Base-by-base conservation (phyloP, 163 green algal genomes). In the Prototheca stagnorum region DNA sequence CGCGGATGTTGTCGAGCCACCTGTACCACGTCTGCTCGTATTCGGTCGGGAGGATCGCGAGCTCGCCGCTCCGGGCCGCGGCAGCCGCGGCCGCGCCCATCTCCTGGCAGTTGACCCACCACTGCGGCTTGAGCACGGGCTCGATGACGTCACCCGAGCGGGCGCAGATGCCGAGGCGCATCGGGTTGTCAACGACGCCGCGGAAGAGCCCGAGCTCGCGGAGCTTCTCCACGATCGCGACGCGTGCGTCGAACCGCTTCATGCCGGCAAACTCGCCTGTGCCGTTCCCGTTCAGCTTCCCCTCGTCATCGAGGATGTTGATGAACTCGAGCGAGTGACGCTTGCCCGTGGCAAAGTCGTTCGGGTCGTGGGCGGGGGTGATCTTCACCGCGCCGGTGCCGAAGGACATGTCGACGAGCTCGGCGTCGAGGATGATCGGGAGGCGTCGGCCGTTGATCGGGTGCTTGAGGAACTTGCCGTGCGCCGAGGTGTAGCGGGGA, bases 281-380 rank as follows among this genome's bases (percentile, higher is more conserved):
- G 35, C 80, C 81, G 25, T 79, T 64, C 14, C 60, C 61, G 63
- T 95, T 97, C 62, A 98, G 81, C 51, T 51, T 56, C 39, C 88
- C 88, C 42, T 90, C 81, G 57, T 96, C 85, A 44, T 86, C 84
- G 26, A 97, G 70, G 26, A 97, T 76, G 70, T 92, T 95, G 74
- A 98, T 88, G 64, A 92, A 95, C 61, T 91, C 73, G 35, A 98
- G 78, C 50, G 70, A 70, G 71, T 98, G 88, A 27, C 88, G 75
- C 75, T 95, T 92, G 65, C 88, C 88, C 3, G 78, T 86, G 15
- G 61, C 59, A 47, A 94, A 97, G 59, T 97, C 88, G 66, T 97
- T 97, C 57, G 88, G 84, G 70, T 97, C 88, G 53, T 97, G 88
- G n/a, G 88, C 88, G 19, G 88, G 88, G 0, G 88, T 97, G 67